Evolutionary conservation across 1,139 yeast genomes (phyloP), one percentile per base, ranked within the genome.

Genomic region (Martiniozyma asiatica): DNA sequence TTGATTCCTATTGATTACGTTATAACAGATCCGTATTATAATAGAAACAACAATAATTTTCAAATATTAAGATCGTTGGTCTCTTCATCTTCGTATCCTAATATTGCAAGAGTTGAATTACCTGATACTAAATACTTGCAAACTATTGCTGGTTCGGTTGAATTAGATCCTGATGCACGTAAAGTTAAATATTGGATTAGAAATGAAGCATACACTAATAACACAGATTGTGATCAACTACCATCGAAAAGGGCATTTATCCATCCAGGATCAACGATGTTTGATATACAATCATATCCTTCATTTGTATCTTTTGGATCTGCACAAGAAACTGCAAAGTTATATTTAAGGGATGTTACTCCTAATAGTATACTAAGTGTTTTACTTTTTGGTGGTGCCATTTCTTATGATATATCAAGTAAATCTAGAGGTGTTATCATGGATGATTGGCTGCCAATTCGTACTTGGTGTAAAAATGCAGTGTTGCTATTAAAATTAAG

Each of bases 391-490:
- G 94, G 94, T 6, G 89, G 93, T 4, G 66, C 67, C 1, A 65
- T 89, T 11, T 56, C 65, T 17, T 85, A 82, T 44, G 94, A 87
- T 44, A 55, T 82, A 23, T 54, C 58, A 6, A 46, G 54, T 4
- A 57, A 65, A 8, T 68, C 76, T 0, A 78, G 81, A 0, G 84
- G 85, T 29, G 62, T 77, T 34, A 65, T 77, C 17, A 49, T 85
- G 35, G 94, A 80, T 45, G 64, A 67, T 29, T 80, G 95, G 95
- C 55, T 80, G 20, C 85, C 94, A 7, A 61, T 89, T 21, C 62
- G 81, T 41, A 81, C 94, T 3, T 85, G 97, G 96, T 81, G 94
- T 41, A 79, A 92, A 43, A 84, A 87, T 47, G 97, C 92, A 1
- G 94, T 89, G 4, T 58, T 87, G 31, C 66, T 85, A 23, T 80